phyloP scores from a whole-genome alignment of 2,329 filamentous ascomycete species.

The Gremmenia infestans region DNA sequence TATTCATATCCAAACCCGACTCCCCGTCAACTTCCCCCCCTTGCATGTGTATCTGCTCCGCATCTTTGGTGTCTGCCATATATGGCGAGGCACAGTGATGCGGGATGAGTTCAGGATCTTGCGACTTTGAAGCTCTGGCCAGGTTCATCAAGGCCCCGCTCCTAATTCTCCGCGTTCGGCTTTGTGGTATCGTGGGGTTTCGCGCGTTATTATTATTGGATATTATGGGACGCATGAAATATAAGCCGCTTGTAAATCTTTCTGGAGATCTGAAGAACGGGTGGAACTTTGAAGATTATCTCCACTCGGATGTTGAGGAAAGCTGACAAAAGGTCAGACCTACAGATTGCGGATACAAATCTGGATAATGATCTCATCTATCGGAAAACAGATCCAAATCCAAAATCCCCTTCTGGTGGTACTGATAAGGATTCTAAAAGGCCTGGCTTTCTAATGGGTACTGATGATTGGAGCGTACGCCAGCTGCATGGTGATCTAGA shows the following conservation, averaged over 20 bases:
- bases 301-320: too few species aligned
- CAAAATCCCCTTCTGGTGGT: not conserved
- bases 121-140: too few species aligned
- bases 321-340: too few species aligned
- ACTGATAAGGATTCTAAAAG: not conserved
- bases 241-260: too few species aligned
- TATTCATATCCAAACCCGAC: not conserved
- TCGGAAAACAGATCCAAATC: not conserved
- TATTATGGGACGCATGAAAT: too few species aligned
- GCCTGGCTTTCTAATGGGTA: not conserved
- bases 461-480: not conserved
- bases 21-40: slow-evolving; percentile 8
- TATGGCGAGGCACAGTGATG: not conserved
- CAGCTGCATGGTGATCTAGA: not conserved
- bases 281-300: too few species aligned
- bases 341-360: too few species aligned
- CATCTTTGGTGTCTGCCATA: slow-evolving; percentile 23
- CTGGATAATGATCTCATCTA: not conserved
- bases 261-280: too few species aligned
- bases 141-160: too few species aligned
- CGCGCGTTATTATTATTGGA: too few species aligned
- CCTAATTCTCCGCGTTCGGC: too few species aligned
- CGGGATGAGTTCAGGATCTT: not conserved
- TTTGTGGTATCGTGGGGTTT: too few species aligned
- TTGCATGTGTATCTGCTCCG: slow-evolving; percentile 12